Conservation (phyloP, 1,284 basidiomycete species). For the Rhodotorula sp. region DNA sequence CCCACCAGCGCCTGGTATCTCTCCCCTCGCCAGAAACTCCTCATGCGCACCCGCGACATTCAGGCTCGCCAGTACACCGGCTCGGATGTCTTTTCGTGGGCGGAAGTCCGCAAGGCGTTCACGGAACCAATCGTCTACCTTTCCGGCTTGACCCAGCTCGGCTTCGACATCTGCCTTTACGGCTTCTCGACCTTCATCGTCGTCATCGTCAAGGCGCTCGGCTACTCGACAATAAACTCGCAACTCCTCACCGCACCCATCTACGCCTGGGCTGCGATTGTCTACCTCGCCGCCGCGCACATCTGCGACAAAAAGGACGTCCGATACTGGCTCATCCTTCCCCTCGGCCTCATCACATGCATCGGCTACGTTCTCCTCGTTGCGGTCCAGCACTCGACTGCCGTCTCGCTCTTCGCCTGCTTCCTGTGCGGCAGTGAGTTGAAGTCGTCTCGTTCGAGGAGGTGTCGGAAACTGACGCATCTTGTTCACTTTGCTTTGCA, state of each 20-base stretch:
- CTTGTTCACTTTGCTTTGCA: neutral
- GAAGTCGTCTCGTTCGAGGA: neutral
- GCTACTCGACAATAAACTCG: conserved; percentile 34
- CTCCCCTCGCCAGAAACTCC: conserved; percentile 36
- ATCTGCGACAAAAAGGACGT: conserved; percentile 13
- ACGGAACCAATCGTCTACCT: conserved; percentile 17
- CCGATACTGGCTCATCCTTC: conserved; percentile 20
- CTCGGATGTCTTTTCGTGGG: conserved; percentile 42
- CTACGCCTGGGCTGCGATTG: conserved; percentile 18
- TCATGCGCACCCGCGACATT: conserved; percentile 31
- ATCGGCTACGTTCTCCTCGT: conserved; percentile 20
- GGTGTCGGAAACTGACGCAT: neutral
- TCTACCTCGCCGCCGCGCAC: conserved; percentile 14
- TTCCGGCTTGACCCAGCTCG: conserved; percentile 40
- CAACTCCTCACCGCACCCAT: conserved; percentile 33
- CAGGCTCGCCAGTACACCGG: conserved; percentile 41
- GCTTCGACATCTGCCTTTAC: conserved; percentile 33
- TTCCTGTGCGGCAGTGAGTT: conserved; percentile 15
- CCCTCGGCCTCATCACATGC: conserved; percentile 5
- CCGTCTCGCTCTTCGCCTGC: conserved; percentile 17
- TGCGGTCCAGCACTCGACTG: neutral
- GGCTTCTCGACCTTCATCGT: conserved; percentile 41
- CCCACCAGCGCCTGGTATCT: conserved; percentile 38
- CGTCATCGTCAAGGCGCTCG: conserved; percentile 41
- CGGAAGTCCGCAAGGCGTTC: conserved; percentile 32